Evolutionary conservation across 1,284 basidiomycete genomes (phyloP).

Genomic region (Neotropicomus parvogracilis): DNA sequence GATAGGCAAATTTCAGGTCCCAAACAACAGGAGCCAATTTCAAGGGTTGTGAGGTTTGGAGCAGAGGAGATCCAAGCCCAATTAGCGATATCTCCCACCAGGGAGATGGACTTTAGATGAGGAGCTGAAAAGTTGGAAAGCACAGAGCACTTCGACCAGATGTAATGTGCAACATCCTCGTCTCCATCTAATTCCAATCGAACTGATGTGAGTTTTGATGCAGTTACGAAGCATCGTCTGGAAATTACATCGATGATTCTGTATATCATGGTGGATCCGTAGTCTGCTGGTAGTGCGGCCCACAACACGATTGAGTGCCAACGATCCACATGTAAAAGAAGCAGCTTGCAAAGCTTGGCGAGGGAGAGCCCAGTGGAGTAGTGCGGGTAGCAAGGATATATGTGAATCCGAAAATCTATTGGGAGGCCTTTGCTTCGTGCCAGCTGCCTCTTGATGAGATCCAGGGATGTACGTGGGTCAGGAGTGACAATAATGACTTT

Average conservation of each 20-base stretch:
- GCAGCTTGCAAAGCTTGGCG: not conserved
- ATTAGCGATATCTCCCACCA: not conserved
- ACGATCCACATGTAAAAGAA: not conserved
- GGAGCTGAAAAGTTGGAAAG: not conserved
- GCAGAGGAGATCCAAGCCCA: slow-evolving; percentile 3
- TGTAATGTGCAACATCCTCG: no score
- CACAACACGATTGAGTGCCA: not conserved
- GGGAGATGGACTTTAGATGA: not conserved
- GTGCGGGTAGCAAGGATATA: no score
- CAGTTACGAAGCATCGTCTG: no score
- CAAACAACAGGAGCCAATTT: no score
- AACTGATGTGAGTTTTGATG: no score
- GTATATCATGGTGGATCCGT: no score
- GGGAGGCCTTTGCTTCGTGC: not conserved
- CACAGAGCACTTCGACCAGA: not conserved
- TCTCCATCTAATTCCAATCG: no score
- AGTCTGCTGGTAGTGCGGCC: no score
- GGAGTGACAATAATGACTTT: not conserved
- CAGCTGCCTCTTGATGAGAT: not conserved
- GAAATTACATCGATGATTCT: no score
- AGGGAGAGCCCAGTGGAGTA: not conserved
- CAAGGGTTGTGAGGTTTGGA: not conserved
- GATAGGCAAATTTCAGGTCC: not conserved
- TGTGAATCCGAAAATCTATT: not conserved
- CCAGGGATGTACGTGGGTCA: not conserved